Percentiles rank a stretch among this genome's conserved stretches.
phyloP scores from a whole-genome alignment of 1,139 yeast genomes.

The Taiozyma sp. region DNA sequence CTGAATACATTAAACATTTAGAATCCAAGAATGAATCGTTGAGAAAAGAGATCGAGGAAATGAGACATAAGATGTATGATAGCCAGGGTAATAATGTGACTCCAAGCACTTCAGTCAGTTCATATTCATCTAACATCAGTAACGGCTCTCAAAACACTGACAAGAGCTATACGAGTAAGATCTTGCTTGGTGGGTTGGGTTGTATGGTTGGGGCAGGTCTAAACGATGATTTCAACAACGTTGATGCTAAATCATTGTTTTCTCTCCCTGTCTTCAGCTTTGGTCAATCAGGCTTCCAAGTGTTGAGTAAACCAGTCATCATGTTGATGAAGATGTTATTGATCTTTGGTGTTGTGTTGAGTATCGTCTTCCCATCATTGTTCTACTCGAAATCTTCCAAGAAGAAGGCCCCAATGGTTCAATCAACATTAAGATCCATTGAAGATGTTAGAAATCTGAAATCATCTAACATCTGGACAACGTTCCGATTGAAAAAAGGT shows the following conservation, averaged over 20 bases:
- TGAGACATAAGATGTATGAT: constrained; percentile 31
- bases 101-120: constrained; percentile 20
- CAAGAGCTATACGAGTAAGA: constrained; percentile 22
- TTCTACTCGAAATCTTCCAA: constrained; percentile 13
- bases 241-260: constrained; percentile 25
- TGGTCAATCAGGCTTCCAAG: constrained; percentile 23
- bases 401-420: neutral
- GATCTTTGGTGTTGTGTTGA: constrained; percentile 22
- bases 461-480: constrained; percentile 16
- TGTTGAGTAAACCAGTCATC: constrained; percentile 19
- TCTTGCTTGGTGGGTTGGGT: constrained; percentile 30
- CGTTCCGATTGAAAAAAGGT: constrained; percentile 17
- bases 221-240: constrained; percentile 24
- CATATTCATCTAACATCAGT: constrained; percentile 10
- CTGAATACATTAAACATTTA: constrained; percentile 83
- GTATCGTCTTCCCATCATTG: constrained; percentile 24
- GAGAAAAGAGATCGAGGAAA: constrained; percentile 47
- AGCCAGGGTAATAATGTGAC: constrained; percentile 7
- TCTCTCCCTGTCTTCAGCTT: constrained; percentile 28
- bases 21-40: constrained; percentile 62
- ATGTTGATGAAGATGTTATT: constrained; percentile 16
- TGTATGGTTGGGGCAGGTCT: constrained; percentile 30
- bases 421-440: neutral
- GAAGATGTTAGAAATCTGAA: constrained; percentile 20
- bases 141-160: constrained; percentile 8